Evolutionary conservation across 768 basidiomycete species (phyloP), one percentile per base, ranked within the genome.

Genomic region (Cystofilobasidium ferigula): DNA sequence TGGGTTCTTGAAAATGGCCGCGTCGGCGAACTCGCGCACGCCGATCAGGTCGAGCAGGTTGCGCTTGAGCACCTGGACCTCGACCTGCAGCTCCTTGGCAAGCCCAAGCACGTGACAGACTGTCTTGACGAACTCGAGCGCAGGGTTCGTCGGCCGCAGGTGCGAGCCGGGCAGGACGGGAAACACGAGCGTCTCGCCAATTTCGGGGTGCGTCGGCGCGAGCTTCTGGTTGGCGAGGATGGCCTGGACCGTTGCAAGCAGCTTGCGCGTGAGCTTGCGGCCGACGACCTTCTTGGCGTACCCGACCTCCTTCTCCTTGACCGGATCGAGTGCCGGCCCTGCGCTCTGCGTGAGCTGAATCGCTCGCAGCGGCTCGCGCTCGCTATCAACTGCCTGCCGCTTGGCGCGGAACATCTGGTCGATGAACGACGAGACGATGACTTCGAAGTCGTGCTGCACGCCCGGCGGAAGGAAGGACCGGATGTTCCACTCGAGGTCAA

Each of bases 91-190:
- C n/a, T 93, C 88, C 71, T 81, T 84, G 16, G 87, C 84, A 20
- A 97, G 81, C 0, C 79, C 80, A 71, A 94, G 86, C 0, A 88
- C 83, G 2, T 90, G 90, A 71, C 88, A 92, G 7, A 82, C 77
- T 68, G 85, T 87, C 75, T 98, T 99, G 78, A 89, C 79, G 68
- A 94, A 86, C 75, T 99, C 93, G 28, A 98, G 83, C 0, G 84
- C 77, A 0, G 93, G 88, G 70, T 93, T 88, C 1, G 81, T 83
- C 64, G 89, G 77, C 47, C 83, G 81, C 20, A 92, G 82, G 73
- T 92, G 81, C 2, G 89, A 86, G 16, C 95, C 95, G 1, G 94
- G 92, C 14, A 90, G 83, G 38, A 85, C 71, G 0, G 94, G 94
- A 76, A 99, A 99, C 0, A 78, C 75, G 75, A 91, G 88, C 1